Evolutionary conservation across 257 asterid genomes (phyloP), one percentile per base, ranked within the genome.

Genomic region (Solanum acaule): DNA sequence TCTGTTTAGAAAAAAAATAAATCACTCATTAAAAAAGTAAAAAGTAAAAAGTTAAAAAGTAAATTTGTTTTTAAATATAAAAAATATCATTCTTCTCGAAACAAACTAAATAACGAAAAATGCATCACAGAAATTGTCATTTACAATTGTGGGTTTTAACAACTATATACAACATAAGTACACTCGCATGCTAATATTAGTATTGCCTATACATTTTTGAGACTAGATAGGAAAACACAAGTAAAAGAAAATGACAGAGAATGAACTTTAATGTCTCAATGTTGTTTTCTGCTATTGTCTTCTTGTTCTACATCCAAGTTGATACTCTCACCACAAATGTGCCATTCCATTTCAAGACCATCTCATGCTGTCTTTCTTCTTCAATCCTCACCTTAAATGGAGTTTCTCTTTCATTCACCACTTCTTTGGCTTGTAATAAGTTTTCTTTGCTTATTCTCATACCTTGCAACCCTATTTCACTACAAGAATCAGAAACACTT

Each of bases 281-380:
- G 33, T 31, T 31, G 33, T 31, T 31, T 72, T 11, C 52, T 23
- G 29, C 25, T n/a, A 4, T 8, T 84, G 33, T 65, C 87, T 88
- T 90, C 90, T 88, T 90, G 91, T n/a, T 83, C 49, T 88, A 94
- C 92, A 84, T 88, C 99, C 98, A 95, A 79, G 90, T 88, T 61
- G 96, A 96, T 88, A 95, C 95, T 92, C 93, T 91, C 23, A 95
- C 94, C 29, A 96, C 23, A 49, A 94, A 93, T 6, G 90, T 91
- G 38, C 88, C 95, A 75, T 88, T 93, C 99, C 98, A 95, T 65
- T 88, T 90, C 90, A 96, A 88, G 29, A 92, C 93, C 94, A 95
- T 93, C 92, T 93, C 93, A 65, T 94, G 86, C 40, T 88, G 91
- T 29, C 67, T 82, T 25, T 70, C 67, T 68, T 89, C 91, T 73